These are phyloP conservation scores for Sphagnum tenellum DNA, from an alignment of 225 moss, liverwort and hornwort genomes.

Conservation along the genomic window DNA sequence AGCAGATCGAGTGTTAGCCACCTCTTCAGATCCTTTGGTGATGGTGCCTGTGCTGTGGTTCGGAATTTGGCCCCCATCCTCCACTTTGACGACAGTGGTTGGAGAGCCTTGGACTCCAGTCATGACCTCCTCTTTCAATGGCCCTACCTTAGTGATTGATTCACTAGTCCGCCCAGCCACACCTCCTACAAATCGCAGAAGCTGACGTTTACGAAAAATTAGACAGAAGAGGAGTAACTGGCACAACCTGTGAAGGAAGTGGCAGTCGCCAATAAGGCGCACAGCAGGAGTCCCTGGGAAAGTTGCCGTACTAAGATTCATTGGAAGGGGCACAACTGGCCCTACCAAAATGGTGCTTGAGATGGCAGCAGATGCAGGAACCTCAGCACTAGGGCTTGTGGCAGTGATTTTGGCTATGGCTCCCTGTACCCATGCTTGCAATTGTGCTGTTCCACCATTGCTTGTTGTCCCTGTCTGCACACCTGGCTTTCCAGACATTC, in stretches of 20 bases:
- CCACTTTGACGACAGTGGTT: conserved; percentile 40
- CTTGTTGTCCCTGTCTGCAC: conserved; percentile 36
- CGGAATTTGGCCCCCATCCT: conserved; percentile 44
- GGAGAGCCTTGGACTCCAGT: conserved; percentile 30
- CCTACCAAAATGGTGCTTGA: conserved; percentile 29
- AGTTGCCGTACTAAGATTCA: conserved; percentile 75
- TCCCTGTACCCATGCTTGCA: conserved; percentile 91
- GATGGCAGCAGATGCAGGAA: conserved; percentile 32
- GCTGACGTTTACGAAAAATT: conserved; percentile 86
- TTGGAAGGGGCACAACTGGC: conserved; percentile 45
- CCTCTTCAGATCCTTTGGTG: conserved; percentile 63
- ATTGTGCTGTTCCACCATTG: conserved; percentile 56
- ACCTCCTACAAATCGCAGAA: conserved; percentile 45
- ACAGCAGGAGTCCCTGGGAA: conserved; percentile 98
- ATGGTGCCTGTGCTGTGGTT: conserved; percentile 19
- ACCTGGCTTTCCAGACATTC: conserved; percentile 3
- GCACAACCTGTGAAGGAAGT: conserved; percentile 87
- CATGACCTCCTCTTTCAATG: conserved; percentile 33
- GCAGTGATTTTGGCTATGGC: conserved; percentile 84
- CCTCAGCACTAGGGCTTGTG: conserved; percentile 46
- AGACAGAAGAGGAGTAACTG: conserved; percentile 94
- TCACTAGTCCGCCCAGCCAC: conserved; percentile 15
- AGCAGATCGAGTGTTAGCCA: conserved; percentile 36
- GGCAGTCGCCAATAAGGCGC: conserved; percentile 79
- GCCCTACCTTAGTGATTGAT: conserved; percentile 18